Conservation (phyloP, 176 grass and related monocot species). For the bread wheat (Triticum aestivum) region IWGSC_CS_RefSeq_v2.1 NC_057794.1:578432525-578433024, state of each 20-base stretch:
- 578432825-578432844: background rate
- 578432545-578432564: conserved; percentile 94
- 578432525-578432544: conserved; percentile 78
- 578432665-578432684: background rate
- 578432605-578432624: background rate
- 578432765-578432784: background rate
- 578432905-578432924: no score
- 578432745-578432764: background rate
- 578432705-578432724: background rate
- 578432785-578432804: background rate
- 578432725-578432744: background rate
- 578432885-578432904: no score
- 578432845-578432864: background rate
- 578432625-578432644: background rate
- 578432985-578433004: no score
- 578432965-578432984: no score
- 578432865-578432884: background rate
- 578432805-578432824: background rate
- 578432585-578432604: background rate
- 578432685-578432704: background rate
- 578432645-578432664: background rate
- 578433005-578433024: no score
- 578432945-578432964: no score
- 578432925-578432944: no score
- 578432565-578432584: conserved; percentile 59